Evolutionary conservation across 352 stramenopile genomes (phyloP).

Genomic region (Phytophthora fragariae): DNA sequence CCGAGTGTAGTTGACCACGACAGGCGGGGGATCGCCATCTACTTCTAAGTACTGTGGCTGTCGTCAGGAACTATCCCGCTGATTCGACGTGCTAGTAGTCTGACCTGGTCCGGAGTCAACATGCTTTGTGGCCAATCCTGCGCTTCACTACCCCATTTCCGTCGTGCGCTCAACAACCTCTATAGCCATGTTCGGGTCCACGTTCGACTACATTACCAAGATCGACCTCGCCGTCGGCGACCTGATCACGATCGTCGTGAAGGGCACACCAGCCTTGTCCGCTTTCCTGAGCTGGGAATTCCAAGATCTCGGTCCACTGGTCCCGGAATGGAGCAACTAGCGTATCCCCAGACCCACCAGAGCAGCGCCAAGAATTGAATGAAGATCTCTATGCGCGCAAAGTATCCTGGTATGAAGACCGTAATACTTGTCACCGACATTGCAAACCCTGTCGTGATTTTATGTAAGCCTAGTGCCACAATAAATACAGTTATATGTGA

Average conservation of each 20-base stretch:
- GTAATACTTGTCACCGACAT: too few relatives aligned
- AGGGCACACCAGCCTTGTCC: slow-evolving; percentile 2
- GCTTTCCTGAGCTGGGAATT: slow-evolving; percentile 17
- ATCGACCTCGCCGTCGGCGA: slow-evolving; percentile 8
- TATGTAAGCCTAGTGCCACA: too few relatives aligned
- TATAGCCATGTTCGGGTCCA: slow-evolving; percentile 1
- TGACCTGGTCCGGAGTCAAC: background rate
- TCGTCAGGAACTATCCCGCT: background rate
- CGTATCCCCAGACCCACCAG: background rate
- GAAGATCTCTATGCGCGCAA: background rate
- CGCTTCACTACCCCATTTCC: background rate
- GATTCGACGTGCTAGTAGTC: background rate
- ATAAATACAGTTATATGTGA: too few relatives aligned
- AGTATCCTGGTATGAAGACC: background rate
- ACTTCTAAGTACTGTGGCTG: too few relatives aligned
- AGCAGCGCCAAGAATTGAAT: slow-evolving; percentile 3
- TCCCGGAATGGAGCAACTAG: slow-evolving; percentile 22
- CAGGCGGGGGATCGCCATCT: background rate
- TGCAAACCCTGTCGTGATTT: too few relatives aligned
- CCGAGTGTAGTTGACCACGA: background rate
- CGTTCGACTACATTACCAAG: slow-evolving; percentile 10
- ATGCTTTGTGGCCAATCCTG: background rate
- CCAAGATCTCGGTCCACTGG: slow-evolving; percentile 15
- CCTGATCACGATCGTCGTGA: slow-evolving; percentile 2
- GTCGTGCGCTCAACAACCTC: background rate